Base-by-base conservation (phyloP, 1,284 basidiomycete species). In the Cerioporus squamosus region DNA sequence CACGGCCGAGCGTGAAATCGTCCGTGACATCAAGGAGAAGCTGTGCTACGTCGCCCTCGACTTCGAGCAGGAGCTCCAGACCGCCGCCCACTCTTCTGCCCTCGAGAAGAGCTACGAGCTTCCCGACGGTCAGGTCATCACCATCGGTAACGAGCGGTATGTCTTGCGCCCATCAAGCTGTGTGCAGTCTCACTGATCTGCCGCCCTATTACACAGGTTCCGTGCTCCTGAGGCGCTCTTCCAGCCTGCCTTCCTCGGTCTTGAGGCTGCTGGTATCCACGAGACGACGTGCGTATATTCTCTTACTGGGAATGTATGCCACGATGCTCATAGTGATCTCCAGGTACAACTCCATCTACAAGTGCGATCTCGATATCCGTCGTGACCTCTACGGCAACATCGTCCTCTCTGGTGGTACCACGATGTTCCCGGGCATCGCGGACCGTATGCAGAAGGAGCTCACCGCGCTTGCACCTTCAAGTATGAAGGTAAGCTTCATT, bases 361-460 rank as follows among this genome's bases (percentile, higher is more conserved):
- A 89, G 76, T 91, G 90, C 68, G 90, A 92, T 74, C 79, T 90
- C 53, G 88, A 93, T 77, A 88, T 93, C 63, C 87, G 91, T 79
- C 91, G 93, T 72, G 93, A 95, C 70, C 84, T 97, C 55, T 97
- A 96, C 79, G 91, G 91, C 63, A 96, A 96, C 79, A 90, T 97
- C 65, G 94, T 97, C 72, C 87, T 97, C 70, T 97, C 94, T 54
- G 95, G 95, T 74, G 95, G 95, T 78, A 95, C 93, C 63, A 97
- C 95, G 71, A 97, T 97, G 95, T 97, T 95, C 90, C 91, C 94
- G 65, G 95, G 95, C 82, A 95, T 97, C 70, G 82, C 94, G 70
- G 95, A 98, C 80, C 92, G 96, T 73, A 97, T 98, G 94, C 94
- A 96, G 83, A 97, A 96, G 84, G 96, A 98, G 81, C 86, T 98